phyloP scores from a whole-genome alignment of 345 rosid genomes.

The Garcia nutans region DNA sequence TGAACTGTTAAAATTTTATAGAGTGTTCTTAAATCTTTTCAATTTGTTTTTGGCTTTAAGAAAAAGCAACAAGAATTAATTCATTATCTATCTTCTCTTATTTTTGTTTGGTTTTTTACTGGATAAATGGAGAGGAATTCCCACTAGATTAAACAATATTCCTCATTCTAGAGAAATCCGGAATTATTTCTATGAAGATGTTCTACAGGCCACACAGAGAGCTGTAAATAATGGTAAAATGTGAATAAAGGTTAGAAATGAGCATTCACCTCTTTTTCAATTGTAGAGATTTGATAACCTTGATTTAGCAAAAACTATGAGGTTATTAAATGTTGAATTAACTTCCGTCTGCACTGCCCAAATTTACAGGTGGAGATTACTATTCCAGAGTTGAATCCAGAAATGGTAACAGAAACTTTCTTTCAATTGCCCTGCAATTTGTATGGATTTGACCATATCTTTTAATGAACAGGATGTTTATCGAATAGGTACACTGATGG shows the following conservation, averaged over 20 bases:
- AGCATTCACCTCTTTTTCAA: constrained; percentile 4
- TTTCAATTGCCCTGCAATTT: constrained; percentile 6
- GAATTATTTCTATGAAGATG: constrained; percentile 83
- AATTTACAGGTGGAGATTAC: constrained; percentile 78
- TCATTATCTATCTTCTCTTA: constrained; percentile 28
- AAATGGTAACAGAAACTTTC: constrained; percentile 58
- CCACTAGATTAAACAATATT: constrained; percentile 84
- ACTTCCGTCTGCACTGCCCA: constrained; percentile 8
- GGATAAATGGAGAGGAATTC: constrained; percentile 94
- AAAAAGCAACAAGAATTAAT: constrained; percentile 11
- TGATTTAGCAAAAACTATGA: constrained; percentile 5
- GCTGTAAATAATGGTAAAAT: constrained; percentile 71
- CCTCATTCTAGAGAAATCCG: constrained; percentile 96
- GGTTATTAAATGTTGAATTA: constrained; percentile 4
- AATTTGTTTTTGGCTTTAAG: constrained; percentile 3
- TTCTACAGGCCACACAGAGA: constrained; percentile 67
- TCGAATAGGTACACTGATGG: constrained; percentile 95
- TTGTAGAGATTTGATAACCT: constrained; percentile 2
- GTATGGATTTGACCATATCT: constrained; percentile 18
- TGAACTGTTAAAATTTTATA: neutral
- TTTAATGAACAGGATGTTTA: constrained; percentile 78
- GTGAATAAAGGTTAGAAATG: constrained; percentile 61
- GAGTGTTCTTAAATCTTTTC: neutral
- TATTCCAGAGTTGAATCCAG: constrained; percentile 93
- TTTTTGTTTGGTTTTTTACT: constrained; percentile 43